These are phyloP conservation scores for Fremontodendron californicum DNA, from an alignment of 345 rosid species.

Conservation along the genomic window DNA sequence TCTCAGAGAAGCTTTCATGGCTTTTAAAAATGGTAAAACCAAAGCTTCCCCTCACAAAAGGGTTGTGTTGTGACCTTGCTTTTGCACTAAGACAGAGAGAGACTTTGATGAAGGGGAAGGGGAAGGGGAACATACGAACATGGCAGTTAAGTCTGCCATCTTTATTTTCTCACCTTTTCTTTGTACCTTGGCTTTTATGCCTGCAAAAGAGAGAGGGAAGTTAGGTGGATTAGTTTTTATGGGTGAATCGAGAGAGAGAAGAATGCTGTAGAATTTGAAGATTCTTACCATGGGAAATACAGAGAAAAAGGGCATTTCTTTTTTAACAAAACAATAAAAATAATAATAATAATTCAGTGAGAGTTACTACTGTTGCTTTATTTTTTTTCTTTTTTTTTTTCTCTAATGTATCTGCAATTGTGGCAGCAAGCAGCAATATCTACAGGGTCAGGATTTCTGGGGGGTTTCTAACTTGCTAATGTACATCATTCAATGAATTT, in stretches of 20 bases:
- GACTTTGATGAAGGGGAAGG: neutral
- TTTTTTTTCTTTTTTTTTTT: neutral
- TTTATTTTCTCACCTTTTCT: slow-evolving; percentile 11
- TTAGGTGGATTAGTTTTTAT: slow-evolving; percentile 17
- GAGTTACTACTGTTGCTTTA: neutral
- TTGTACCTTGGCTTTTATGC: slow-evolving; percentile 12
- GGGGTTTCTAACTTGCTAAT: neutral
- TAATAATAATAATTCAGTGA: neutral
- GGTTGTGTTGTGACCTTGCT: neutral
- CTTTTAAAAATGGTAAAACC: slow-evolving; percentile 2
- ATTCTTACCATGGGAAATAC: neutral
- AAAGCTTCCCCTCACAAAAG: neutral
- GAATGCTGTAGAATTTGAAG: slow-evolving; percentile 3
- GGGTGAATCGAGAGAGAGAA: neutral
- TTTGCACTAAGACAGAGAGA: neutral
- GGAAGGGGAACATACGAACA: slow-evolving; percentile 14
- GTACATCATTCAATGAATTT: slow-evolving; percentile 1
- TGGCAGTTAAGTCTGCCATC: neutral
- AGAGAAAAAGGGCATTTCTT: neutral
- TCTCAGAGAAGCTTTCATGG: neutral
- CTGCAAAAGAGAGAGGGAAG: slow-evolving; percentile 6
- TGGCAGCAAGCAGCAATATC: neutral
- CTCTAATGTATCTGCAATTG: neutral
- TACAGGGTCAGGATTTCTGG: neutral
- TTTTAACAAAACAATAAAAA: neutral